Percentiles rank a stretch among this genome's conserved stretches.
Conservation (phyloP, 1,139 yeast genomes). For the Saccharomyces pastorianus region DNA sequence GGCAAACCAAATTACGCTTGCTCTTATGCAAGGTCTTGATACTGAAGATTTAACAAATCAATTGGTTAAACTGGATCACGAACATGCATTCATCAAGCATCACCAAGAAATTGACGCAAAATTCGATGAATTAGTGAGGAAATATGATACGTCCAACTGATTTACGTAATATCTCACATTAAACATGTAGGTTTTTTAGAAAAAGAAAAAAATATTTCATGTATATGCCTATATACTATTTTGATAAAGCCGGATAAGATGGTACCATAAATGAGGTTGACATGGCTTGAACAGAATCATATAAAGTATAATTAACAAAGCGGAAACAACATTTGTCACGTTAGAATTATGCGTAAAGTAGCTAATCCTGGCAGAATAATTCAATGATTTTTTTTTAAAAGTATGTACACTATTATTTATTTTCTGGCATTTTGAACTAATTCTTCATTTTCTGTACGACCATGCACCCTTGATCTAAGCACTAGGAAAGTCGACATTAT, state of each 20-base stretch:
- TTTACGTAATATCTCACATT: neutral
- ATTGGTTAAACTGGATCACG: slow-evolving; percentile 37
- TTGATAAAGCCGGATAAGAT: neutral
- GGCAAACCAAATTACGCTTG: slow-evolving; percentile 47
- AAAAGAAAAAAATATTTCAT: neutral
- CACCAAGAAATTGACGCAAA: slow-evolving; percentile 39
- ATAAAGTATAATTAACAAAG: neutral
- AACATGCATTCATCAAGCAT: slow-evolving; percentile 41
- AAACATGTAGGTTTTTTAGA: neutral
- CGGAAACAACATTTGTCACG: neutral
- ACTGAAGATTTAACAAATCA: slow-evolving; percentile 37
- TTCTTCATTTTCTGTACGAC: neutral
- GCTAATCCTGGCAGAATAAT: neutral
- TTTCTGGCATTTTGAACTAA: neutral
- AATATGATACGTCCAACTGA: slow-evolving; percentile 30
- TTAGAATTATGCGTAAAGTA: neutral
- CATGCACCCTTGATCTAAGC: neutral
- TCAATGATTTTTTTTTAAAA: neutral
- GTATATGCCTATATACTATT: neutral
- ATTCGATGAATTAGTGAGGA: slow-evolving; percentile 49
- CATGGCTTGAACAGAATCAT: neutral
- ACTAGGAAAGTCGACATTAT: slow-evolving; percentile 23
- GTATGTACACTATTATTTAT: neutral
- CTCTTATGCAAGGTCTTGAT: slow-evolving; percentile 40
- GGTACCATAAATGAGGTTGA: neutral